phyloP scores from a whole-genome alignment of 441 rosid species.

The Hura crepitans region DNA sequence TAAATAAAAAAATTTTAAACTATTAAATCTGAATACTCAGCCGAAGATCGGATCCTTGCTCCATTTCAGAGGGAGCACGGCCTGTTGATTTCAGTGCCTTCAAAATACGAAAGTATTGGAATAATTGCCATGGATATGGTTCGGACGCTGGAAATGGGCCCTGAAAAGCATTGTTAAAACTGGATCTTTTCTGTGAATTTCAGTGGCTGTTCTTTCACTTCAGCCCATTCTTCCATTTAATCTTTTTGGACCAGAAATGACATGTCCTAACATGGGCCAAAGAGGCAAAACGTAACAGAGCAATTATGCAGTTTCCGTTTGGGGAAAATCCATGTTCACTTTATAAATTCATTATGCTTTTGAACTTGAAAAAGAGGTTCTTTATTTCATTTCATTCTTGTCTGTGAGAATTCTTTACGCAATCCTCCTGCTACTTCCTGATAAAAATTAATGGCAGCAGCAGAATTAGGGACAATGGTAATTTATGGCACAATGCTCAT shows the following conservation, averaged over 20 bases:
- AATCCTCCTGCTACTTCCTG: neutral
- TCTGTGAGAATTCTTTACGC: neutral
- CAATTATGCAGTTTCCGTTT: neutral
- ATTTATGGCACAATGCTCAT: slow-evolving; percentile 6
- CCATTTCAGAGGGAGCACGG: too few species aligned
- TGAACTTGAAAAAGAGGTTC: too few species aligned
- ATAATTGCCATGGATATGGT: too few species aligned
- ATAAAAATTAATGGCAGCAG: slow-evolving; percentile 1
- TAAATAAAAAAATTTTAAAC: too few species aligned
- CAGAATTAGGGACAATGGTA: neutral
- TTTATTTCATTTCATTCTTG: too few species aligned
- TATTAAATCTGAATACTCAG: too few species aligned
- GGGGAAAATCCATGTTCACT: neutral
- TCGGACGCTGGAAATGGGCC: slow-evolving; percentile 15
- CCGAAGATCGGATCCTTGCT: too few species aligned
- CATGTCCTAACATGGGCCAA: neutral
- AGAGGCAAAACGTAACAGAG: too few species aligned
- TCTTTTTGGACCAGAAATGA: neutral
- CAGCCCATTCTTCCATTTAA: neutral
- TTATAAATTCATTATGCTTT: neutral
- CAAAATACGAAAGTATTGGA: neutral
- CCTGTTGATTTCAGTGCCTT: slow-evolving; percentile 39
- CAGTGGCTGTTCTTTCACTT: neutral
- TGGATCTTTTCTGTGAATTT: neutral
- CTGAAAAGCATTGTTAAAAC: neutral